A percentile compares a stretch with the other conserved stretches of the same genome.
phyloP scores from a whole-genome alignment of 2,329 filamentous ascomycete species.

The Paecilomyces sp. region DNA sequence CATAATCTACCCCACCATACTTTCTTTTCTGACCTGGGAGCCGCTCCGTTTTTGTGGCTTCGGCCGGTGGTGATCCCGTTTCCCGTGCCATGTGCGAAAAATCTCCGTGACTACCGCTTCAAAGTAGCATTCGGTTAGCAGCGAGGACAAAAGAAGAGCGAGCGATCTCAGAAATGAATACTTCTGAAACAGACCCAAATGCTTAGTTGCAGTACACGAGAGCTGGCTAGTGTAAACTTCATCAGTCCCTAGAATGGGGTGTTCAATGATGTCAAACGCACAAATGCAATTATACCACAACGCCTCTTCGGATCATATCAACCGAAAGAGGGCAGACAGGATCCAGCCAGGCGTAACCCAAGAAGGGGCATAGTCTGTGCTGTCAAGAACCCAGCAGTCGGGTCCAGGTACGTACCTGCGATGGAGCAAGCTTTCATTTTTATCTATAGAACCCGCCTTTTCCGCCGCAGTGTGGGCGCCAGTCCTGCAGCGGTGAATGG shows the following conservation, averaged over 20 bases:
- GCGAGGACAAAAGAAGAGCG: background rate
- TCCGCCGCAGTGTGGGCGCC: background rate
- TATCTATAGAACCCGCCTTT: background rate
- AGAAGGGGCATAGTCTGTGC: background rate
- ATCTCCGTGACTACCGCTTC: background rate
- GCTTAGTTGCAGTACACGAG: background rate
- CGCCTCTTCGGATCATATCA: too few relatives aligned
- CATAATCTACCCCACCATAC: background rate
- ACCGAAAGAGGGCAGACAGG: background rate
- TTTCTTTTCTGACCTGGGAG: background rate
- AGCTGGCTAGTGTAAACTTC: background rate
- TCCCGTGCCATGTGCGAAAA: background rate
- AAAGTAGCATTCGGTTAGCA: background rate
- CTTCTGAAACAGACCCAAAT: background rate
- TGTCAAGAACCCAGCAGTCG: background rate
- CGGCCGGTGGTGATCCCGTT: background rate
- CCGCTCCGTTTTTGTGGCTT: background rate
- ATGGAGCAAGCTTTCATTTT: background rate
- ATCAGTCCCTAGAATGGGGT: too few relatives aligned
- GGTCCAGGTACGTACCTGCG: background rate
- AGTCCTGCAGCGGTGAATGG: background rate
- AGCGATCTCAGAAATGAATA: background rate
- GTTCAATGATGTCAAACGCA: too few relatives aligned
- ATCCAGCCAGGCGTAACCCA: background rate
- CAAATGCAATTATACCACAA: too few relatives aligned